Evolutionary conservation across 2,329 filamentous ascomycete species (phyloP).

Genomic region (Fusarium drepaniforme): DNA sequence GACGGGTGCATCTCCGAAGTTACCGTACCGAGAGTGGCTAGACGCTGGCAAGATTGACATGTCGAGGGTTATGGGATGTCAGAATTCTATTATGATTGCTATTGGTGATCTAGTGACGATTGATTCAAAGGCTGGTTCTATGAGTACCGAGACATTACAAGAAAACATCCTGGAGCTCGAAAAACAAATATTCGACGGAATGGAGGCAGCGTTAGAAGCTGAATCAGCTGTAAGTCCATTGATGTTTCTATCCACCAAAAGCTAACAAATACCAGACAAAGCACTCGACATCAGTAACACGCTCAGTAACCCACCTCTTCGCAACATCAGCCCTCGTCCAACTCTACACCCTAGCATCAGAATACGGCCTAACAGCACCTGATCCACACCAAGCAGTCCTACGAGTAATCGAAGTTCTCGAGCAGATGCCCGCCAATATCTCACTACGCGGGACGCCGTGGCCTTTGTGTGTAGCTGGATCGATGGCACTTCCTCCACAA

Average conservation of each 20-base stretch:
- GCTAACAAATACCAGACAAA: not conserved
- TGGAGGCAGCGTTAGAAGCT: not conserved
- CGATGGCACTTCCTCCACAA: conserved; percentile 16
- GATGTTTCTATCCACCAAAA: not conserved
- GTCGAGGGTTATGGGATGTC: conserved; percentile 37
- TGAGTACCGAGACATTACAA: not conserved
- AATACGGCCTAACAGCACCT: not conserved
- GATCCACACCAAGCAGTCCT: conserved; percentile 6
- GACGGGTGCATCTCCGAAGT: conserved; percentile 7
- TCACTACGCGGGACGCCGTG: conserved; percentile 30
- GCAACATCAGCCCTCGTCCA: conserved; percentile 30
- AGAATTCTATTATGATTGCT: conserved; percentile 29
- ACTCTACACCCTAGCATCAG: conserved; percentile 10
- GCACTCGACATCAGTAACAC: not conserved
- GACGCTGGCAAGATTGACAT: conserved; percentile 23
- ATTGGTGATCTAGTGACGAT: conserved; percentile 33
- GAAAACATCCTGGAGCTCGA: not conserved
- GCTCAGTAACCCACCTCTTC: conserved; percentile 22
- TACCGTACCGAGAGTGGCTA: conserved; percentile 28
- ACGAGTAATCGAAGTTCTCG: conserved; percentile 16
- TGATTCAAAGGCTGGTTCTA: not conserved
- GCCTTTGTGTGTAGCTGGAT: conserved; percentile 33
- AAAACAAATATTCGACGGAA: not conserved
- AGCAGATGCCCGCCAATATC: conserved; percentile 10
- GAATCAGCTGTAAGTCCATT: not conserved